These are phyloP conservation scores for Mortierella sp. DNA, from an alignment of 371 early-diverging fungal genomes.

Conservation along the genomic window DNA sequence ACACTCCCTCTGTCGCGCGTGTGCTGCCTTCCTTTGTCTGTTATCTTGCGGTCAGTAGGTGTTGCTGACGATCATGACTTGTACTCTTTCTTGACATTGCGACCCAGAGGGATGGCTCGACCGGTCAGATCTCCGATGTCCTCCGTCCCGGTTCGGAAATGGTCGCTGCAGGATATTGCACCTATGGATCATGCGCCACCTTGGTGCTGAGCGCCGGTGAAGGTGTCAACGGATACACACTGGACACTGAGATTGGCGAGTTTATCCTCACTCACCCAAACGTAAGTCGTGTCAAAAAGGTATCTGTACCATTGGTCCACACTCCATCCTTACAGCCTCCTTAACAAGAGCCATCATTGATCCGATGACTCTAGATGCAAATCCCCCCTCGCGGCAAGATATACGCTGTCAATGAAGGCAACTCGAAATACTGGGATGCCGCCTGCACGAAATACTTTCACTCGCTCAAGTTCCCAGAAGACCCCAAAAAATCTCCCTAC, in stretches of 20 bases:
- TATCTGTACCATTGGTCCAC: no score
- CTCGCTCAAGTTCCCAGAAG: constrained; percentile 79
- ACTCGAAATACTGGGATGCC: constrained; percentile 91
- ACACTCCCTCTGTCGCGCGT: no score
- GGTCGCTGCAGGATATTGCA: constrained; percentile 96
- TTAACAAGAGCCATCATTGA: neutral
- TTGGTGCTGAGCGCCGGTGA: constrained; percentile 86
- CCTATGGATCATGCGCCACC: constrained; percentile 93
- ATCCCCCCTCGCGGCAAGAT: constrained; percentile 91
- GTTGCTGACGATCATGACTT: no score
- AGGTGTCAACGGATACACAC: constrained; percentile 95
- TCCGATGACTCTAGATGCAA: constrained; percentile 59
- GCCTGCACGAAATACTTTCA: constrained; percentile 92
- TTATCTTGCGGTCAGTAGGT: no score
- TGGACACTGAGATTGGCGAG: constrained; percentile 96
- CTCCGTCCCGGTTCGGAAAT: constrained; percentile 93
- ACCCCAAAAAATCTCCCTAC: constrained; percentile 87
- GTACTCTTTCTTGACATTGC: no score
- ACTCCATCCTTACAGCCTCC: no score
- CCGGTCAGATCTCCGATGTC: constrained; percentile 65
- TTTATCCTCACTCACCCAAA: constrained; percentile 96
- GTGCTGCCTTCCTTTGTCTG: no score
- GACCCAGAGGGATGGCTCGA: constrained; percentile 55
- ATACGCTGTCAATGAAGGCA: constrained; percentile 98
- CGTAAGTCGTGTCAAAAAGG: no score